Evolutionary conservation across 768 basidiomycete genomes (phyloP).

Genomic region (Amanita polypyramis): DNA sequence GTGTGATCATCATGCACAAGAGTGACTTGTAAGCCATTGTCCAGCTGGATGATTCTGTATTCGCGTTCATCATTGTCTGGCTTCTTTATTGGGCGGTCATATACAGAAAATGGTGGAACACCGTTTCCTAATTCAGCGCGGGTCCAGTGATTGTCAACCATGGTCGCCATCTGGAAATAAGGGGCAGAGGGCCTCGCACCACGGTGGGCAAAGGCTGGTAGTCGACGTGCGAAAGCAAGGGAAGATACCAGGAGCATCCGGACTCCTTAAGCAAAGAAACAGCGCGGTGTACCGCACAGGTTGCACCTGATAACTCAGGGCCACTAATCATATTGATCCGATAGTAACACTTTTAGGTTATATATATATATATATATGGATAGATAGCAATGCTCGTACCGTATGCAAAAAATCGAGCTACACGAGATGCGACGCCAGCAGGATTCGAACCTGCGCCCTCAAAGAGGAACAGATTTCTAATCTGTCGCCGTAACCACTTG

Average conservation of each 20-base stretch:
- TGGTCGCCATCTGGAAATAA: constrained; percentile 13
- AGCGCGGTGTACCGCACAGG: constrained; percentile 1
- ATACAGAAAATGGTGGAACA: constrained; percentile 41
- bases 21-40: constrained; percentile 82
- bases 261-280: background rate
- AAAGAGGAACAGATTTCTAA: constrained; percentile 51
- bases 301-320: background rate
- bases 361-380: too few species aligned
- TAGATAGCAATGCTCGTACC: too few species aligned
- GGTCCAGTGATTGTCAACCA: constrained; percentile 22
- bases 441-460: constrained; percentile 53
- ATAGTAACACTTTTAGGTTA: too few species aligned
- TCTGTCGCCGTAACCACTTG: constrained; percentile 67
- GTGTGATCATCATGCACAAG: constrained; percentile 76
- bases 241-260: background rate
- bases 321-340: too few species aligned
- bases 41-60: constrained; percentile 74
- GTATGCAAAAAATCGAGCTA: too few species aligned
- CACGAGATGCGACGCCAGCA: constrained; percentile 39
- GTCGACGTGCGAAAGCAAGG: background rate
- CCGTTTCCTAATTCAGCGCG: constrained; percentile 18
- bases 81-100: constrained; percentile 51
- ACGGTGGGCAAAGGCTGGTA: background rate
- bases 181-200: background rate
- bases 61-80: constrained; percentile 71